A percentile compares a stretch with the other conserved stretches of the same genome.
Conservation (phyloP, 306 rosid species). For the Fagus crenata region DNA sequence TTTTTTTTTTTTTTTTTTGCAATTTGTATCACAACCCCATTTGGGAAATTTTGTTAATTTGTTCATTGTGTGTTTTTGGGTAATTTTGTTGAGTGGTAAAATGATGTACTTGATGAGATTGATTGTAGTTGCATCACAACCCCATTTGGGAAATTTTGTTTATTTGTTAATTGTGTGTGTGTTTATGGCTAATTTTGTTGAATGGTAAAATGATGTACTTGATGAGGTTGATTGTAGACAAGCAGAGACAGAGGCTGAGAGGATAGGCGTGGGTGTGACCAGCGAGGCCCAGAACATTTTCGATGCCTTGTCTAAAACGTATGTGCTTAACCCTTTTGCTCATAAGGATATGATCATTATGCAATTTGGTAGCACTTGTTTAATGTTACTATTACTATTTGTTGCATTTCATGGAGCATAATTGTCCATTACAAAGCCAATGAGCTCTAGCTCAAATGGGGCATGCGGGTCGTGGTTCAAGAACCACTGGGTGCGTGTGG, state of each 20-base stretch:
- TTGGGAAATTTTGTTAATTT: background rate
- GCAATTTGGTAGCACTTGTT: background rate
- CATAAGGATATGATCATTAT: background rate
- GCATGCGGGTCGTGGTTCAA: no score
- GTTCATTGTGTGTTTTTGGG: background rate
- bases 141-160: background rate
- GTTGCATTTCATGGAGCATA: background rate
- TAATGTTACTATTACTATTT: background rate
- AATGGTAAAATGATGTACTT: background rate
- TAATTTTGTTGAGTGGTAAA: background rate
- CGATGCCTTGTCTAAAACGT: slow-evolving; percentile 93
- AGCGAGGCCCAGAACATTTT: slow-evolving; percentile 85
- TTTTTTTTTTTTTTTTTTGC: background rate
- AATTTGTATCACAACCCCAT: background rate
- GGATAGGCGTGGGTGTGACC: slow-evolving; percentile 94
- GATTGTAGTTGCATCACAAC: slow-evolving; percentile 38
- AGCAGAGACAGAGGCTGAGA: slow-evolving; percentile 85
- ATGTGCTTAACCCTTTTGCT: slow-evolving; percentile 33
- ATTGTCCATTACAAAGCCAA: background rate
- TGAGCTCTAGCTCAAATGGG: no score
- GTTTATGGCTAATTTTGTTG: background rate
- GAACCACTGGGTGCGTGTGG: no score
- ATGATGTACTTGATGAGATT: background rate
- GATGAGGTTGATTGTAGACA: slow-evolving; percentile 49
- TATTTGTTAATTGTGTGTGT: background rate